These are phyloP conservation scores for Ormosia emarginata DNA, from an alignment of 306 rosid genomes.

Conservation along the genomic window DNA sequence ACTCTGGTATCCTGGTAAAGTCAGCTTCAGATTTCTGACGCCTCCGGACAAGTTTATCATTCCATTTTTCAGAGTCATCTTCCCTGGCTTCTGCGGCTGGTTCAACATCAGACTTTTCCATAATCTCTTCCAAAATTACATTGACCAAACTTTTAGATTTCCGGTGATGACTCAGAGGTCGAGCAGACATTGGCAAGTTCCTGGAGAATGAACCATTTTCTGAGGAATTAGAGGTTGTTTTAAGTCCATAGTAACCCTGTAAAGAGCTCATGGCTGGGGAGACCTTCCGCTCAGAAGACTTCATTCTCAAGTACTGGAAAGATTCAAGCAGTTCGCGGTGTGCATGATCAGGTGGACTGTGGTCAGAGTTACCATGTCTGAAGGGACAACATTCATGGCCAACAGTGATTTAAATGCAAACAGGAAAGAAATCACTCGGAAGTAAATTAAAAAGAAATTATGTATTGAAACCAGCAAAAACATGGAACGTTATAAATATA, in stretches of 20 bases:
- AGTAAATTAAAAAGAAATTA: not conserved
- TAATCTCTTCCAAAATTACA: slow-evolving; percentile 52
- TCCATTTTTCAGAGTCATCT: slow-evolving; percentile 38
- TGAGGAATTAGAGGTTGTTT: slow-evolving; percentile 31
- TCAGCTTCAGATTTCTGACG: slow-evolving; percentile 72
- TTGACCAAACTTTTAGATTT: slow-evolving; percentile 66
- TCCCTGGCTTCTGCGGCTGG: slow-evolving; percentile 32
- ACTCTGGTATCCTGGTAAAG: slow-evolving; percentile 52
- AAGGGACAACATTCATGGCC: slow-evolving; percentile 14
- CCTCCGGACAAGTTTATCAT: slow-evolving; percentile 50
- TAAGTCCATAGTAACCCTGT: slow-evolving; percentile 78
- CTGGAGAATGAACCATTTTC: slow-evolving; percentile 34
- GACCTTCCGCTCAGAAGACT: slow-evolving; percentile 43
- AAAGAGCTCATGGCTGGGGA: slow-evolving; percentile 76
- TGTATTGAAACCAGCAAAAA: not conserved
- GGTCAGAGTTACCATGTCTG: slow-evolving; percentile 44
- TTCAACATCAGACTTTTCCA: slow-evolving; percentile 23
- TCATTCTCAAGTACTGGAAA: slow-evolving; percentile 49
- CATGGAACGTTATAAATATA: not conserved
- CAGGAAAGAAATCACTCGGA: slow-evolving; percentile 2
- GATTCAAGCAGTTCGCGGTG: slow-evolving; percentile 55
- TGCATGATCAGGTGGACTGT: slow-evolving; percentile 21
- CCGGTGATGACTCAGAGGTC: slow-evolving; percentile 35
- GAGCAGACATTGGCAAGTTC: slow-evolving; percentile 13
- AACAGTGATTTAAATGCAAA: not conserved